These are phyloP conservation scores for Xylariaceae sp. DNA, from an alignment of 2,329 filamentous ascomycete species.

Conservation along the genomic window DNA sequence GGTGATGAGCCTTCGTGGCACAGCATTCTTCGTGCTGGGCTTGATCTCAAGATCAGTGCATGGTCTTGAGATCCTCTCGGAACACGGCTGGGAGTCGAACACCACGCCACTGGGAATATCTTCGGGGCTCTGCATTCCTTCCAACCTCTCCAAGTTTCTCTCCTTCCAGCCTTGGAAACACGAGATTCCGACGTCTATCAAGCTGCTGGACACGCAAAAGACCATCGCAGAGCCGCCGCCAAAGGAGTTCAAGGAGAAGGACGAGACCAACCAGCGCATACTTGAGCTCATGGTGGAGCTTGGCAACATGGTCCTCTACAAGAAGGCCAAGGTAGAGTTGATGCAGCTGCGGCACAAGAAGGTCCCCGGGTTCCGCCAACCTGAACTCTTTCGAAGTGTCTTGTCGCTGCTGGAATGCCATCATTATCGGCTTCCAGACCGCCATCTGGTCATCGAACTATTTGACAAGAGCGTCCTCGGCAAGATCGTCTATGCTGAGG, in stretches of 20 bases:
- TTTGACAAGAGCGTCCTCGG: slow-evolving; percentile 88
- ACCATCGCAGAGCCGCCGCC: slow-evolving; percentile 41
- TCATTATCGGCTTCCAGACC: slow-evolving; percentile 78
- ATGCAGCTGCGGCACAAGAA: slow-evolving; percentile 68
- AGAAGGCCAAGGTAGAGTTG: slow-evolving; percentile 76
- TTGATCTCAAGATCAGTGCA: slow-evolving; percentile 87
- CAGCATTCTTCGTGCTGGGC: slow-evolving; percentile 92
- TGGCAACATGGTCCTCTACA: slow-evolving; percentile 87
- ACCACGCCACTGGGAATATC: slow-evolving; percentile 76
- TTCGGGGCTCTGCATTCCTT: slow-evolving; percentile 79
- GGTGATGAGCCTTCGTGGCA: slow-evolving; percentile 88
- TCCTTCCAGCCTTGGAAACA: slow-evolving; percentile 57
- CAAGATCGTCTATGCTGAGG: slow-evolving; percentile 71
- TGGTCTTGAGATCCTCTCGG: slow-evolving; percentile 82
- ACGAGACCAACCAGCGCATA: slow-evolving; percentile 64
- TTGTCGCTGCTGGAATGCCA: slow-evolving; percentile 81
- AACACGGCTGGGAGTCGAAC: slow-evolving; percentile 89
- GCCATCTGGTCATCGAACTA: slow-evolving; percentile 84
- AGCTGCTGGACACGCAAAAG: slow-evolving; percentile 43
- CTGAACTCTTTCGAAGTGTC: slow-evolving; percentile 74
- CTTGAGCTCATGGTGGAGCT: slow-evolving; percentile 80
- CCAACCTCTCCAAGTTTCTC: slow-evolving; percentile 70
- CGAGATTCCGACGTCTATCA: slow-evolving; percentile 38
- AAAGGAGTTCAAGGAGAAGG: slow-evolving; percentile 51
- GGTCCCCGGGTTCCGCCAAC: slow-evolving; percentile 65